Evolutionary conservation across 129 eudicot species (phyloP).

Genomic region (Kitagawia praeruptora): DNA sequence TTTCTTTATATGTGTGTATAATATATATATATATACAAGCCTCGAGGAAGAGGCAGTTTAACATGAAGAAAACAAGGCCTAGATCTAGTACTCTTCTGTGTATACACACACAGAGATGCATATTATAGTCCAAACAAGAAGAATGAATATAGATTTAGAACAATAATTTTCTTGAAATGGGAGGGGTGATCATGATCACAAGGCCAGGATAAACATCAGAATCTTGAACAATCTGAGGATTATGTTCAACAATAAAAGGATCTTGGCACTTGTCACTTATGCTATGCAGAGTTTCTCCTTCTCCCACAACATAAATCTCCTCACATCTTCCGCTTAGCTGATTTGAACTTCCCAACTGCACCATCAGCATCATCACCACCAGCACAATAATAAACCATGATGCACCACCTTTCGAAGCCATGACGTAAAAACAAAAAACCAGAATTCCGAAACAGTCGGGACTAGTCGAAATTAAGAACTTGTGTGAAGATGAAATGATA

Average conservation of each 20-base stretch:
- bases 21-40: neutral
- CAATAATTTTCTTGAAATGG: neutral
- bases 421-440: neutral
- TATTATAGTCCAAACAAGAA: neutral
- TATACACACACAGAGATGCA: neutral
- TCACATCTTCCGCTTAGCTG: slow-evolving; percentile 9
- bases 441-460: too few relatives aligned
- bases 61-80: neutral
- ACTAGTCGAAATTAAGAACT: too few relatives aligned
- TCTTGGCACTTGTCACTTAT: slow-evolving; percentile 35
- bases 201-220: slow-evolving; percentile 31
- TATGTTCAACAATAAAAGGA: slow-evolving; percentile 20
- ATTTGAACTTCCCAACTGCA: neutral
- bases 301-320: slow-evolving; percentile 29
- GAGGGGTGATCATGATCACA: slow-evolving; percentile 24
- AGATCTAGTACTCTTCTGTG: neutral
- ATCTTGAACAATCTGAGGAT: slow-evolving; percentile 26
- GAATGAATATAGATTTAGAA: neutral
- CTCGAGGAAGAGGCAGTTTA: neutral
- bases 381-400: neutral
- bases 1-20: neutral
- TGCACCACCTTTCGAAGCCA: neutral
- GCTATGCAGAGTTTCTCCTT: slow-evolving; percentile 28
- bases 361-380: slow-evolving; percentile 4
- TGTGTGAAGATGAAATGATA: too few relatives aligned